Percentiles rank a stretch among this genome's conserved stretches.
These are phyloP conservation scores for Cucumis cinereus DNA, from an alignment of 306 rosid species.

Conservation along the genomic window DNA sequence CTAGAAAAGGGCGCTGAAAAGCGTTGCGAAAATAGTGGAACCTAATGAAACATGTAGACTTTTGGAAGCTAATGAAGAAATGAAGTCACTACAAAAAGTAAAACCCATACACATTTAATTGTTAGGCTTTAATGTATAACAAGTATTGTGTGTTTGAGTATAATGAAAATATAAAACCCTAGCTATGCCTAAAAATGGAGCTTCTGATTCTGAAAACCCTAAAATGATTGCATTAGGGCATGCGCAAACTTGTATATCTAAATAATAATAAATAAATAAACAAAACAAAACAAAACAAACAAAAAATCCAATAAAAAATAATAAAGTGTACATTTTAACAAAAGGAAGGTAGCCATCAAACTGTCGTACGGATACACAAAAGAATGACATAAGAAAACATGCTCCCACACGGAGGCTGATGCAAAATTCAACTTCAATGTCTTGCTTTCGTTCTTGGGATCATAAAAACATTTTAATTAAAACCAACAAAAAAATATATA, in stretches of 20 bases:
- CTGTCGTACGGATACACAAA: not conserved
- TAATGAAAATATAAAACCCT: constrained; percentile 2
- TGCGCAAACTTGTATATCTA: not conserved
- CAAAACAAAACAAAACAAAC: not conserved
- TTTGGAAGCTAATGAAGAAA: not conserved
- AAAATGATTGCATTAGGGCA: constrained; percentile 8
- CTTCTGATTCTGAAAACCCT: not conserved
- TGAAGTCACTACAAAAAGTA: not conserved
- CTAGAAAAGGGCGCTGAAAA: not conserved
- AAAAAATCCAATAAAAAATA: not conserved
- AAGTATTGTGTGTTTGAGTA: not conserved
- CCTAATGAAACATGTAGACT: not conserved
- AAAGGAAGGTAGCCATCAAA: not conserved
- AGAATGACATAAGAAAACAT: not conserved
- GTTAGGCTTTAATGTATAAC: not conserved
- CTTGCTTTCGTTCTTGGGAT: not conserved
- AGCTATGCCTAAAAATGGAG: constrained; percentile 1
- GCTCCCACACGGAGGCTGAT: not conserved
- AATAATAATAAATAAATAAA: not conserved
- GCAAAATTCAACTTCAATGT: not conserved
- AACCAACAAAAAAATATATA: too few species aligned
- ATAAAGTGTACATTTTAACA: not conserved
- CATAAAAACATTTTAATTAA: not conserved
- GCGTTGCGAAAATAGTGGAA: not conserved
- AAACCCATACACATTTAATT: not conserved